Evolutionary conservation across 768 basidiomycete species (phyloP), one percentile per base, ranked within the genome.

Genomic region (Rhodosporidiobolus sp.): DNA sequence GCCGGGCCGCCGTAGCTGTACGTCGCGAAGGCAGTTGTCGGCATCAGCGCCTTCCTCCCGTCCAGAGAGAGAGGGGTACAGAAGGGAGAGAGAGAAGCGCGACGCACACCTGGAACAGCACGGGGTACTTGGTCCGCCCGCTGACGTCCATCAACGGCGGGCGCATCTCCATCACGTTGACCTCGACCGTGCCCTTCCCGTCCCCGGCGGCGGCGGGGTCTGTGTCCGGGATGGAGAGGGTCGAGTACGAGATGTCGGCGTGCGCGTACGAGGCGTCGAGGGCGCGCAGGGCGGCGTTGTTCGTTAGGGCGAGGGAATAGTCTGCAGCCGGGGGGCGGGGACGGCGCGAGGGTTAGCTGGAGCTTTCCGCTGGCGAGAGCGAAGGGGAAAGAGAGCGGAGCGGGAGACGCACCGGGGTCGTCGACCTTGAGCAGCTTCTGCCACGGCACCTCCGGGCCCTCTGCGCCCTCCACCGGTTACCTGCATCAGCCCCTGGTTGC

Each of bases 61-160:
- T 5, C 45, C 24, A 1, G 43, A 7, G 28, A 30, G 38, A 22
- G 22, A 45, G 43, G 8, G 19, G 38, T 53, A 43, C 48, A 57
- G 28, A 32, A 46, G 14, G 55, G 26, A 43, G 22, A 24, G 46
- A 4, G 35, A 10, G n/a, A n/a, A n/a, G 12, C 50, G 43, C 16
- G 61, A 76, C 78, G 30, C 80, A 94, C 87, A 95, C 91, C 55
- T 86, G 84, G 84, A 98, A 93, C 38, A 99, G 83, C 30, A 97
- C 93, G 1, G 96, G 91, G 79, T 99, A 98, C 80, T 95, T 94
- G 16, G 90, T 92, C 55, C 91, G 87, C n/a, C 96, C 96, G 30
- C 92, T 89, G 77, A 90, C 88, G 77, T 99, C 96, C 88, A 98
- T 90, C 69, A 86, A 85, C 8, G 93, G 92, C 26, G 96, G 96